These are phyloP conservation scores for Olyra latifolia DNA, from an alignment of 176 grass and related monocot species.

Conservation along the genomic window DNA sequence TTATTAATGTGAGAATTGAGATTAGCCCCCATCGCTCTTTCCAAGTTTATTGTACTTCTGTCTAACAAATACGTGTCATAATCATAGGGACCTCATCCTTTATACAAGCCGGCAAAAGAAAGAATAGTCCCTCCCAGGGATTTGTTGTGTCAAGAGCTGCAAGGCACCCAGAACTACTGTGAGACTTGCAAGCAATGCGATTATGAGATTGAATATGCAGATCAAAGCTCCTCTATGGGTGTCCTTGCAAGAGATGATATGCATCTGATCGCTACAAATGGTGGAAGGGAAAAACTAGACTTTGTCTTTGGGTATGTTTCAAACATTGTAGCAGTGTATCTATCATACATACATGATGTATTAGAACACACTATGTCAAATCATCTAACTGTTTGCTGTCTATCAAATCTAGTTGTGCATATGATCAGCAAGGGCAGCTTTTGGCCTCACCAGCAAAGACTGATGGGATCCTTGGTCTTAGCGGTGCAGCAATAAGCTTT, in stretches of 20 bases:
- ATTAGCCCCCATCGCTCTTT: conserved; percentile 5
- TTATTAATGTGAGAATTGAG: neutral
- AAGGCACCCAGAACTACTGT: conserved; percentile 81
- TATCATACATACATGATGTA: conserved; percentile 7
- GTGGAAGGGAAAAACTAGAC: conserved; percentile 66
- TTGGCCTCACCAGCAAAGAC: conserved; percentile 90
- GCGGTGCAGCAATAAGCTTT: conserved; percentile 74
- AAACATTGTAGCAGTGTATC: conserved; percentile 5
- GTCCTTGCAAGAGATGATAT: conserved; percentile 92
- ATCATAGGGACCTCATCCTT: conserved; percentile 76
- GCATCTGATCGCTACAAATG: conserved; percentile 66
- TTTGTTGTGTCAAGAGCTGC: conserved; percentile 78
- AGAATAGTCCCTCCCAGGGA: conserved; percentile 80
- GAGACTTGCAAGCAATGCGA: conserved; percentile 89
- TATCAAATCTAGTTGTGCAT: conserved; percentile 76
- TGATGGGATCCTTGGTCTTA: conserved; percentile 97
- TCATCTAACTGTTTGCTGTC: conserved; percentile 20
- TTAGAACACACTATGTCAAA: conserved; percentile 14
- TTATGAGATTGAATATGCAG: conserved; percentile 98
- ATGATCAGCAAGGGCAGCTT: conserved; percentile 97
- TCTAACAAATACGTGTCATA: neutral
- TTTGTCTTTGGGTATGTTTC: conserved; percentile 86
- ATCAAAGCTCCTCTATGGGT: conserved; percentile 92
- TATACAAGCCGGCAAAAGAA: conserved; percentile 89
- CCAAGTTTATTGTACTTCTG: neutral